Conservation (phyloP, 176 grass and related monocot genomes). For the Themeda triandra region DNA sequence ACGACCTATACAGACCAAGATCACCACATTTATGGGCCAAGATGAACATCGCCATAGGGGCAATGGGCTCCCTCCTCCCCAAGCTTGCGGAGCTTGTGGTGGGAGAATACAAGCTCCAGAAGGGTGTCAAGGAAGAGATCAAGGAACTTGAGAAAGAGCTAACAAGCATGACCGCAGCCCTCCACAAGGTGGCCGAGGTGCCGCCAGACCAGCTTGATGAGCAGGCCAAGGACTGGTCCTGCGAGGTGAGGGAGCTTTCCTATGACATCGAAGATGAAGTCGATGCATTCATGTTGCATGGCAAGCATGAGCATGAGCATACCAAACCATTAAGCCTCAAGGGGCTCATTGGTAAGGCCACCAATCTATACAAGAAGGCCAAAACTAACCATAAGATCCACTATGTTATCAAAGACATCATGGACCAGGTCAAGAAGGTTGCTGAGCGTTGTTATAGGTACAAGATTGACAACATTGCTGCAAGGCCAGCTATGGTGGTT, state of each 20-base stretch:
- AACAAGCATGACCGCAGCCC: neutral
- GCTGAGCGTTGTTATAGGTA: neutral
- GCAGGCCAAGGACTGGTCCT: neutral
- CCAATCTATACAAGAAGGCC: neutral
- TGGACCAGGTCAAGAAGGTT: neutral
- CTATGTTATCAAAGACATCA: neutral
- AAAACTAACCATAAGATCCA: neutral
- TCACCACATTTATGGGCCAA: neutral
- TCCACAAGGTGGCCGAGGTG: neutral
- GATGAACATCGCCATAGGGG: neutral
- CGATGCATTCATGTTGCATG: neutral
- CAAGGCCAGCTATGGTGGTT: neutral
- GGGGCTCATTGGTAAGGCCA: neutral
- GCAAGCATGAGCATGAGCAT: no score
- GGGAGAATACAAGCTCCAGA: neutral
- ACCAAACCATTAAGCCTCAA: neutral
- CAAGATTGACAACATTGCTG: neutral
- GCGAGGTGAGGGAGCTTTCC: neutral
- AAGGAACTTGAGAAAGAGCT: neutral
- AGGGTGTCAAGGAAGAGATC: neutral
- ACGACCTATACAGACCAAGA: no score
- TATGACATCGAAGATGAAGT: neutral
- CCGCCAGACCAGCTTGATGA: neutral
- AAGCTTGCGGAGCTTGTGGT: neutral
- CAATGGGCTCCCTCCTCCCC: neutral